Base-by-base conservation (phyloP, 768 basidiomycete species). In the Leucosporidium creatinivorum region DNA sequence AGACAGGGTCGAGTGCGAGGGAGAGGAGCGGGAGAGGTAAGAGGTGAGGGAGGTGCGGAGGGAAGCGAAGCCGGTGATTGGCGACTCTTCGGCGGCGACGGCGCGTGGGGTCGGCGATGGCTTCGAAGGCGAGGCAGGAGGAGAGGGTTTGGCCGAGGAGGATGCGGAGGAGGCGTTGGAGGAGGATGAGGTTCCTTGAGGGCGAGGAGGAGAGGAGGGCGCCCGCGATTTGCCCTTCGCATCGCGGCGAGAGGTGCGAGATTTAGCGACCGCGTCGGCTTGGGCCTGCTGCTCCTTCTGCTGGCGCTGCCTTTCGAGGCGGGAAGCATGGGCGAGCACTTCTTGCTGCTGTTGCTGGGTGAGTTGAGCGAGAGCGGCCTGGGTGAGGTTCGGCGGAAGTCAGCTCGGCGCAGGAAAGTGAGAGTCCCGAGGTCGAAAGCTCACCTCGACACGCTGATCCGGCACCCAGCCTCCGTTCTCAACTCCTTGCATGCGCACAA, bases 401-500 rank as follows among this genome's bases (percentile, higher is more conserved):
- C 2, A 58, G n/a, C 55, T 30, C 50, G 26, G 25, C 25, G 15
- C 12, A 44, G 21, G 31, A 25, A 8, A 17, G 54, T 13, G 30
- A 21, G 21, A 19, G 17, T n/a, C 4, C 26, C 12, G 23, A 28
- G 13, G 15, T 26, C 3, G 1, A 18, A 23, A 28, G n/a, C 67
- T 30, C 55, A 72, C 70, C 62, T 72, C 70, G 60, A 72, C 67
- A 18, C 70, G 36, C 33, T 47, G 48, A 26, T 72, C 67, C 12
- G 67, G 70, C 8, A 72, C 65, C 65, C 65, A 72, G 0, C 70
- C 67, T 3, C 70, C 70, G 21, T 69, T 72, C 63, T 72, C 70
- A 23, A 58, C 50, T 12, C 62, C 56, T 25, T 72, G 70, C 12
- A 62, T 17, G 8, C 67, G 33, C 15, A 64, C 59, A 48, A 66